phyloP scores from a whole-genome alignment of 2,329 filamentous ascomycete genomes.

The Dactylellina sp. region DNA sequence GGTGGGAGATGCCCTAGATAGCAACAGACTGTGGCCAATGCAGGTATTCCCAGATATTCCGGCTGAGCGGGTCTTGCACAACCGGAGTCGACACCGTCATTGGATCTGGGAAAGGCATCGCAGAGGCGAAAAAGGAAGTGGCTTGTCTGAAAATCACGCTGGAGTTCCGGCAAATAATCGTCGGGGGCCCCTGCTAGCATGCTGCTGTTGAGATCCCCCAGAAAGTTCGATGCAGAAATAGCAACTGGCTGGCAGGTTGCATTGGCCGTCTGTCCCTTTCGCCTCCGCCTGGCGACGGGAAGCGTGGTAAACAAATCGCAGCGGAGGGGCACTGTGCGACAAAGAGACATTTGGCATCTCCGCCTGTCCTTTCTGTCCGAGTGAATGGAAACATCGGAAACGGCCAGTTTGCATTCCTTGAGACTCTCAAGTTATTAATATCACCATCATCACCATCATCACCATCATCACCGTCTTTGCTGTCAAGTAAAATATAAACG shows the following conservation, averaged over 20 bases:
- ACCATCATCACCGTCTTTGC: background rate
- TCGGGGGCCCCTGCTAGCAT: slow-evolving; percentile 15
- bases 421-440: background rate
- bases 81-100: background rate
- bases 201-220: slow-evolving; percentile 16
- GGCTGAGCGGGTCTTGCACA: too few species aligned
- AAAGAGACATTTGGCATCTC: too few species aligned
- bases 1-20: background rate
- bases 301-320: slow-evolving; percentile 5
- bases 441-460: background rate
- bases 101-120: background rate
- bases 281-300: slow-evolving; percentile 28
- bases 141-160: slow-evolving; percentile 50
- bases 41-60: background rate
- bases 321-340: too few species aligned
- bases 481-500: background rate
- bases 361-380: background rate
- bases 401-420: slow-evolving; percentile 11
- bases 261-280: slow-evolving; percentile 1
- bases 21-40: background rate
- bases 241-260: slow-evolving; percentile 14
- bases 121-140: slow-evolving; percentile 20
- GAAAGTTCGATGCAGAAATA: slow-evolving; percentile 38
- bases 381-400: slow-evolving; percentile 8
- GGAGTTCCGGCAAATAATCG: slow-evolving; percentile 22